Base-by-base conservation (phyloP, 352 stramenopile species). In the Globisporangium paddicum region DNA sequence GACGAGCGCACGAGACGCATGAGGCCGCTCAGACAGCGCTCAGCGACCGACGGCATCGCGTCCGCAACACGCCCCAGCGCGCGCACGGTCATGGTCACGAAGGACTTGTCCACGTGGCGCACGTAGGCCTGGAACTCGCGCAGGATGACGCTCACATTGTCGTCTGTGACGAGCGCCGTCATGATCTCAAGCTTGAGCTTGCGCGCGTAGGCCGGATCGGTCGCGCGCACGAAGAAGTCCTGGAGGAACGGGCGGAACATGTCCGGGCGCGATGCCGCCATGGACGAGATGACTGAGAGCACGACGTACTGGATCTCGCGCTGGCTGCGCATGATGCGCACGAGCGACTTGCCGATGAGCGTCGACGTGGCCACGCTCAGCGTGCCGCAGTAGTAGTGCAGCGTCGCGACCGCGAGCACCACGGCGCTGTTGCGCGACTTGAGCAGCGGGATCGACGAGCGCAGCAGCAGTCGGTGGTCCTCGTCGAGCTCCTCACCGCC, bases 301-400 rank as follows among this genome's bases (percentile, higher is more conserved):
- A 99, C 96, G 9, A 99, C 89, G 72, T 98, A 99, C 83, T 99
- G 96, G 68, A 99, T 98, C 75, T 99, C 97, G 34, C 96, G 87
- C 60, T 95, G 80, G 72, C 96, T 97, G 48, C 96, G 88, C 82
- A 99, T 95, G 76, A 99, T 98, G 44, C 96, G 87, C 26, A 99
- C 96, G 18, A 99, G 79, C 35, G 96, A 97, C 72, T 98, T 98
- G 57, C 93, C 96, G 45, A 99, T 93, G 37, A 97, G 76, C 30
- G 90, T 93, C 62, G 92, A 87, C 28, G 82, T 95, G 0, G 77
- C 79, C 26, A 83, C 73, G n/a, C 79, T 96, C 45, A 90, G 82
- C 32, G 84, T 96, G 34, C 96, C 96, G 67, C 95, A 98, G 68
- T 99, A 98, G 69, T 98, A 99, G 69, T 99, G 95, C 25, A 99